Evolutionary conservation across 805 yeast genomes (phyloP).

Genomic region (Monosporozyma siamensis): DNA sequence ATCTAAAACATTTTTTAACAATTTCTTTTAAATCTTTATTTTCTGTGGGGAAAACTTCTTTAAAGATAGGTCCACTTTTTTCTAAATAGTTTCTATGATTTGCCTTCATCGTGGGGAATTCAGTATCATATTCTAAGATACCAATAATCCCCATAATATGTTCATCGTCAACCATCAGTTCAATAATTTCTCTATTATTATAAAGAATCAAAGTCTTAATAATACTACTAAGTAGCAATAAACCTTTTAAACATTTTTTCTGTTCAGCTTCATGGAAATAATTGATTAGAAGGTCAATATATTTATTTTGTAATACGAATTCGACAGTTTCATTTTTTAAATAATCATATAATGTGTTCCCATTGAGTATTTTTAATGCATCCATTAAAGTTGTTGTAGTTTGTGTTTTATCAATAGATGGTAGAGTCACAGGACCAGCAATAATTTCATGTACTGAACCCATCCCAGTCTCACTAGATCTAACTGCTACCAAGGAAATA

Average conservation of each 20-base stretch:
- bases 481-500: constrained; percentile 66
- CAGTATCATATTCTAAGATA: constrained; percentile 83
- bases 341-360: constrained; percentile 51
- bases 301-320: constrained; percentile 45
- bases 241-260: constrained; percentile 39
- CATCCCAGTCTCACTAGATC: constrained; percentile 36
- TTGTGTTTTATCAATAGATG: constrained; percentile 43
- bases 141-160: constrained; percentile 57
- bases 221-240: constrained; percentile 64
- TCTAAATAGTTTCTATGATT: constrained; percentile 65
- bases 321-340: constrained; percentile 50
- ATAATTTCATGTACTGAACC: constrained; percentile 64
- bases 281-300: constrained; percentile 41
- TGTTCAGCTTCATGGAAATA: constrained; percentile 51
- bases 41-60: constrained; percentile 59
- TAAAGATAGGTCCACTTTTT: constrained; percentile 41
- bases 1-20: constrained; percentile 64
- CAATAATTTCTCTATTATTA: constrained; percentile 58
- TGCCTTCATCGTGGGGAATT: constrained; percentile 70
- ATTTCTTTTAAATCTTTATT: constrained; percentile 41
- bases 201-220: constrained; percentile 61
- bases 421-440: constrained; percentile 70
- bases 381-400: constrained; percentile 39
- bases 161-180: constrained; percentile 45
- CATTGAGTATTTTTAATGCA: constrained; percentile 48